Percentiles rank a stretch among this genome's conserved stretches.
Evolutionary conservation across 2,329 filamentous ascomycete genomes (phyloP).

Genomic region (Xylaria sp.): DNA sequence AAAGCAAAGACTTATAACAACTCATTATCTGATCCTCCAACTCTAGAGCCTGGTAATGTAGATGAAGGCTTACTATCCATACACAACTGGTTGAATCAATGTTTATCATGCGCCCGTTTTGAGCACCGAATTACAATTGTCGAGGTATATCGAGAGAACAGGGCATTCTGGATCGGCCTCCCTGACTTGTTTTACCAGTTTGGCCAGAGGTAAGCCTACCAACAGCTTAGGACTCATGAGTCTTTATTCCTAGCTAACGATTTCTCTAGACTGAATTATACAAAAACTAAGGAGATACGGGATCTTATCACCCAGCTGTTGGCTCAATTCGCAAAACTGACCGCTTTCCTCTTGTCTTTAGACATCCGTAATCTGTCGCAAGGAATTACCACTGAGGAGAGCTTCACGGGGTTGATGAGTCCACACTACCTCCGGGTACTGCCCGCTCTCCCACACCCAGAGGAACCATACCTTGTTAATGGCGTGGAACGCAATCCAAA

Average conservation of each 20-base stretch:
- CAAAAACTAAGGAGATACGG: slow-evolving; percentile 45
- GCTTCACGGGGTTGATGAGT: slow-evolving; percentile 55
- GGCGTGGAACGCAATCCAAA: slow-evolving; percentile 47
- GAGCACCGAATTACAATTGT: slow-evolving; percentile 51
- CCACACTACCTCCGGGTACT: slow-evolving; percentile 60
- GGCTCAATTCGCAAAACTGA: slow-evolving; percentile 58
- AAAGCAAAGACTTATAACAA: background rate
- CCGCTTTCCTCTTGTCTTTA: slow-evolving; percentile 62
- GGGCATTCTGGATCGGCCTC: slow-evolving; percentile 62
- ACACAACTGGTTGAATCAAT: slow-evolving; percentile 62
- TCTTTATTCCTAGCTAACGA: slow-evolving; percentile 9
- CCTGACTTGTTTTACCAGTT: slow-evolving; percentile 61
- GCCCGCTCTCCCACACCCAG: slow-evolving; percentile 51
- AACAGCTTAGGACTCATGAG: background rate
- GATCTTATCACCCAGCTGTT: slow-evolving; percentile 49
- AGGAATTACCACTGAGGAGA: slow-evolving; percentile 42
- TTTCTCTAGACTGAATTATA: slow-evolving; percentile 39
- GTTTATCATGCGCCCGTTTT: slow-evolving; percentile 54
- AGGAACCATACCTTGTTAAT: slow-evolving; percentile 45
- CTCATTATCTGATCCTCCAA: slow-evolving; percentile 32
- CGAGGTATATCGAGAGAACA: slow-evolving; percentile 58
- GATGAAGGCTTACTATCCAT: slow-evolving; percentile 58
- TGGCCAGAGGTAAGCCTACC: slow-evolving; percentile 54
- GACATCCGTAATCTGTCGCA: slow-evolving; percentile 55
- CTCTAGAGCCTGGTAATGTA: slow-evolving; percentile 55